Conservation (phyloP, 495 filamentous ascomycete species). For the Daldinia grandis region DNA sequence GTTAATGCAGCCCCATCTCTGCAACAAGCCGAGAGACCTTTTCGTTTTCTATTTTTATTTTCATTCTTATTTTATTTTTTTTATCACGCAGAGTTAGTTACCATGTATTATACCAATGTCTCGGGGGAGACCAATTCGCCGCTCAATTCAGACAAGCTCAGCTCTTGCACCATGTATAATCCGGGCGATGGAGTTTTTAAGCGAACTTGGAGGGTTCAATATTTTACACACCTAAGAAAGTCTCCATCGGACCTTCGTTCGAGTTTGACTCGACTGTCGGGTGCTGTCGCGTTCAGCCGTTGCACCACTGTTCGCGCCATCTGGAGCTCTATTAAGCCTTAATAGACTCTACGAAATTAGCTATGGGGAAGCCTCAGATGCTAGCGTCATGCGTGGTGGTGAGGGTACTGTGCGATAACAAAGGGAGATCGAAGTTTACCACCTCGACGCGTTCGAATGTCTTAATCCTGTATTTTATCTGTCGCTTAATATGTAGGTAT, state of each 20-base stretch:
- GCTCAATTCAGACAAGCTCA: slow-evolving; percentile 12
- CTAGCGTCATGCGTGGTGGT: slow-evolving; percentile 17
- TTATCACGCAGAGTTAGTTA: slow-evolving; percentile 1
- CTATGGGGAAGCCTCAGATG: slow-evolving; percentile 26
- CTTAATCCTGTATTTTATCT: neutral
- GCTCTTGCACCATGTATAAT: neutral
- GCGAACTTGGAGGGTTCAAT: neutral
- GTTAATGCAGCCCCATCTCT: neutral
- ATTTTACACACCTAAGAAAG: neutral
- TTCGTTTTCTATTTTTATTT: too few species aligned
- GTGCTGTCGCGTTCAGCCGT: slow-evolving; percentile 14
- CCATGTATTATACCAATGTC: slow-evolving; percentile 5
- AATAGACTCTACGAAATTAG: slow-evolving; percentile 26
- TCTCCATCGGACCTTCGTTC: neutral
- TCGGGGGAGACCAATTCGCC: slow-evolving; percentile 13
- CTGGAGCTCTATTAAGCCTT: slow-evolving; percentile 19
- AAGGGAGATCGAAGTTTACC: neutral
- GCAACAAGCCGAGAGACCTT: neutral
- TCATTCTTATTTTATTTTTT: too few species aligned
- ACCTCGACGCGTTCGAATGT: neutral
- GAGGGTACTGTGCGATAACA: slow-evolving; percentile 5
- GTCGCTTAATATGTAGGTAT: neutral
- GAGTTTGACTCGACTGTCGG: neutral
- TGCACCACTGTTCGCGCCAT: slow-evolving; percentile 6
- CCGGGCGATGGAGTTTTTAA: neutral